These are phyloP conservation scores for Exophiala mesophila DNA, from an alignment of 2,329 filamentous ascomycete species.

Conservation along the genomic window DNA sequence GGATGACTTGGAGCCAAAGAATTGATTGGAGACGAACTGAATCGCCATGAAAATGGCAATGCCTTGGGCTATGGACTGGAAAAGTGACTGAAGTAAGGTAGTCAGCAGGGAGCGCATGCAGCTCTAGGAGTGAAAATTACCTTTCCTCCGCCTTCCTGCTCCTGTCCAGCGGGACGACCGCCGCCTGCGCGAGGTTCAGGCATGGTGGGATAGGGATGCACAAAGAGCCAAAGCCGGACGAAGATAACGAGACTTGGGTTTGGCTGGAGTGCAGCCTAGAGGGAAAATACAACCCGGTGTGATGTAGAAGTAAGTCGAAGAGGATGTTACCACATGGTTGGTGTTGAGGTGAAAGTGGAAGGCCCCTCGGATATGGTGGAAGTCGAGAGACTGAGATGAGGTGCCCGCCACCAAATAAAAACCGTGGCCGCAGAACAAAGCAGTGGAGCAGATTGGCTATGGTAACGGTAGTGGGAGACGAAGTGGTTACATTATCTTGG, in stretches of 20 bases:
- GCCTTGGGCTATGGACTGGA: slow-evolving; percentile 48
- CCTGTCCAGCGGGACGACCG: slow-evolving; percentile 9
- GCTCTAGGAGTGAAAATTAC: slow-evolving; percentile 1
- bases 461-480: no score
- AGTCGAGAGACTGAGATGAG: neutral
- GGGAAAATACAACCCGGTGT: no score
- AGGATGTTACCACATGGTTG: neutral
- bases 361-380: neutral
- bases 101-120: slow-evolving; percentile 9
- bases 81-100: slow-evolving; percentile 33
- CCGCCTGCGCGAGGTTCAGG: slow-evolving; percentile 17
- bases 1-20: slow-evolving; percentile 41
- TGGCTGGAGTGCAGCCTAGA: neutral
- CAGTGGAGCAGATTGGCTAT: no score
- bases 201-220: slow-evolving; percentile 18
- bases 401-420: neutral
- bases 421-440: no score
- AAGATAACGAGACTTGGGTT: neutral
- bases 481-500: no score
- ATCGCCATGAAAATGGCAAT: slow-evolving; percentile 56
- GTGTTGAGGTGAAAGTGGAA: neutral
- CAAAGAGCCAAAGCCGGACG: no score
- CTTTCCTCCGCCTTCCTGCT: slow-evolving; percentile 17
- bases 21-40: slow-evolving; percentile 54
- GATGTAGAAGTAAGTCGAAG: no score